Evolutionary conservation across 352 stramenopile genomes (phyloP).

Genomic region (Globisporangium rhizosaccharum): DNA sequence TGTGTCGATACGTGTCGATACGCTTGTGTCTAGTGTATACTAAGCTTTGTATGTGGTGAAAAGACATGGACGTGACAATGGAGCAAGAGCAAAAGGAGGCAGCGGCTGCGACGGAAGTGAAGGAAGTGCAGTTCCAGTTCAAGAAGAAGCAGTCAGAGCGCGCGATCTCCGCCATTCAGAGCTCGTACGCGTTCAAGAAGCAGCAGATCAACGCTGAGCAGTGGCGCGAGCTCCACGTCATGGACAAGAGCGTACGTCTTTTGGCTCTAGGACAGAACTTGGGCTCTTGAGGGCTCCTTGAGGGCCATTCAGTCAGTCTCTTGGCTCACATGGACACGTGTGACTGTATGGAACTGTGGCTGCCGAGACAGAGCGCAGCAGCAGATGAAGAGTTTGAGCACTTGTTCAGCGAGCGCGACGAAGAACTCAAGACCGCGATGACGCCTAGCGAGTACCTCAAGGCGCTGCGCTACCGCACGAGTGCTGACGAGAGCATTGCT

Average conservation of each 20-base stretch:
- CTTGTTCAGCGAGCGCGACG: slow-evolving; percentile 78
- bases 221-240: slow-evolving; percentile 70
- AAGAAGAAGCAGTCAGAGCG: slow-evolving; percentile 85
- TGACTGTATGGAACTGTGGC: background rate
- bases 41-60: too few species aligned
- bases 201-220: slow-evolving; percentile 76
- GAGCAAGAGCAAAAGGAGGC: slow-evolving; percentile 49
- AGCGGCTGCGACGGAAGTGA: slow-evolving; percentile 44
- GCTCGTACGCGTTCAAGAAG: slow-evolving; percentile 82
- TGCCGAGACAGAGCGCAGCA: slow-evolving; percentile 10
- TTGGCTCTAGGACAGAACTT: background rate
- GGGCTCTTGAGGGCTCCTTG: too few species aligned
- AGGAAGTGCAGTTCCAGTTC: slow-evolving; percentile 86
- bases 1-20: background rate
- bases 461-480: slow-evolving; percentile 62
- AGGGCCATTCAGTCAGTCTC: background rate
- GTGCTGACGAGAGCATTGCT: slow-evolving; percentile 17
- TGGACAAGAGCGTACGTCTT: slow-evolving; percentile 55
- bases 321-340: background rate
- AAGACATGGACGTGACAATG: slow-evolving; percentile 35
- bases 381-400: slow-evolving; percentile 77
- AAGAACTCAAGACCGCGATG: slow-evolving; percentile 65
- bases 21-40: background rate
- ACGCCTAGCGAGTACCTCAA: slow-evolving; percentile 66
- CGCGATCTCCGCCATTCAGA: slow-evolving; percentile 71